Base-by-base conservation (phyloP, 139 green algal genomes). In the Micractinium sp. region DNA sequence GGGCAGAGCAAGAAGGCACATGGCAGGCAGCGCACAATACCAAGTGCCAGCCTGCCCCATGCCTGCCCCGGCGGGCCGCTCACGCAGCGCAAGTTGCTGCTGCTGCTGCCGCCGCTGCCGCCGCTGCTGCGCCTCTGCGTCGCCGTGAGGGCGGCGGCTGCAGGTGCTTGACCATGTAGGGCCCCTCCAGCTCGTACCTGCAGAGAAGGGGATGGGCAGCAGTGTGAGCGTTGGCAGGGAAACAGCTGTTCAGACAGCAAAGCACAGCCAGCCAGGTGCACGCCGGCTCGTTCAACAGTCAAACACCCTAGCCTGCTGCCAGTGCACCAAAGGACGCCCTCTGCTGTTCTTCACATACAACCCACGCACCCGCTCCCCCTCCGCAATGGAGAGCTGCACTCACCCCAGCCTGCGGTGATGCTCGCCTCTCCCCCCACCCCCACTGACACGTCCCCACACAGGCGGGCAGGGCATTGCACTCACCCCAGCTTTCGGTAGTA, bases 111-210 rank as follows among this genome's bases (percentile, higher is more conserved):
- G 38, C 38, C 14, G 20, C 36, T 63, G 36, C 66, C 25, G 66
- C 35, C 35, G 33, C 20, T 61, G n/a, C 74, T 9, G 33, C 56
- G 12, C 31, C 41, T 38, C 78, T 29, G 27, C 86, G 35, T 31
- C 85, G 75, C 22, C 86, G 76, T 14, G 76, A 85, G 35, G 79
- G 79, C 63, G 82, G 36, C 0, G 73, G 82, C 33, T 53, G 18
- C 31, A 92, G 85, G 12, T 47, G 39, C 66, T 99, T 99, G 36
- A 98, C 95, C 97, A 99, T 99, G 94, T 99, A 99, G 18, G 95
- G 95, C n/a, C 97, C 97, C 89, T 99, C 96, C 79, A 99, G 93
- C 86, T 98, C 92, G 85, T 99, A 99, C 38, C 96, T 92, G 89
- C 31, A 27, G 86, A 27, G 86, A 63, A 53, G 29, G 20, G 47